phyloP scores from a whole-genome alignment of 352 stramenopile species.

The Aphanomyces stellatus region DNA sequence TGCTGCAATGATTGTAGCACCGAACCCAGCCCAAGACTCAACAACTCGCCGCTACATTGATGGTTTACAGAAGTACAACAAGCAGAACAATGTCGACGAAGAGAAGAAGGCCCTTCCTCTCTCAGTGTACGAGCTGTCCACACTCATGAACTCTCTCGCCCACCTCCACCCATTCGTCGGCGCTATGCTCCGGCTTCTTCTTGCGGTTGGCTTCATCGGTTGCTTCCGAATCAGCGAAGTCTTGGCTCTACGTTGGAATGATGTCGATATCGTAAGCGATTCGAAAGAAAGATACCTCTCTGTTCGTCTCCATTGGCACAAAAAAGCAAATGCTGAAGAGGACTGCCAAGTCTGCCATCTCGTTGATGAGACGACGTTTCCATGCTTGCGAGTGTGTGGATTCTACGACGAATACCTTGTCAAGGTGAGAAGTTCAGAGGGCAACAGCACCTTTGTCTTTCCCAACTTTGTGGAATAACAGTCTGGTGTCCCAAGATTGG shows the following conservation, averaged over 20 bases:
- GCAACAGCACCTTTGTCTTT: background rate
- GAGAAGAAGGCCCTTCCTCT: background rate
- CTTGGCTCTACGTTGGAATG: background rate
- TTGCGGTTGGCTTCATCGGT: background rate
- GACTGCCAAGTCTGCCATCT: background rate
- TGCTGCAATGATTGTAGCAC: background rate
- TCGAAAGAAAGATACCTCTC: background rate
- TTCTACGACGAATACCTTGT: background rate
- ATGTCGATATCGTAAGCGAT: background rate
- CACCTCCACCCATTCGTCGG: background rate
- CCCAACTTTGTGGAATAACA: background rate
- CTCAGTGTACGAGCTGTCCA: background rate
- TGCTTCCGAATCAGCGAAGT: background rate
- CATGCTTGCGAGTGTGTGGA: background rate
- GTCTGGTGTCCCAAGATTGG: background rate
- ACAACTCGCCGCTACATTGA: background rate
- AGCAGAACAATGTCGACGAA: background rate
- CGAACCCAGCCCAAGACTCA: background rate
- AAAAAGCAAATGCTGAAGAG: background rate
- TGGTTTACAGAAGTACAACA: constrained; percentile 3
- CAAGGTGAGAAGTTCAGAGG: background rate
- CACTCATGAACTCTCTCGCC: background rate
- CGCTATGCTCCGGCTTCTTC: background rate
- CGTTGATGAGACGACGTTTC: background rate
- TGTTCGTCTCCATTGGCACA: background rate